A percentile compares a stretch with the other conserved stretches of the same genome.
phyloP scores from a whole-genome alignment of 176 grass and related monocot species.

The Canna indica region DNA sequence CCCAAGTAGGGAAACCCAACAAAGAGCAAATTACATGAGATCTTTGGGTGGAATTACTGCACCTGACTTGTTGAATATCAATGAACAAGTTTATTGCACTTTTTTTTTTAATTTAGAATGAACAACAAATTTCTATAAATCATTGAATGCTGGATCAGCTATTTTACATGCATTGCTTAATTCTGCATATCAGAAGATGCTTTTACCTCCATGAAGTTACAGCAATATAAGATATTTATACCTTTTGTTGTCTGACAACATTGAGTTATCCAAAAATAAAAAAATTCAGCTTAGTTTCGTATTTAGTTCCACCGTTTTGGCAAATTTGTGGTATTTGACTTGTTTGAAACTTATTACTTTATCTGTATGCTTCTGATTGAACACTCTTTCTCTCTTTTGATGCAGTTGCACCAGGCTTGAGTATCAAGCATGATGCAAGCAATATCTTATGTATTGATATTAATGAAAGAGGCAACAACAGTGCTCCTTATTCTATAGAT shows the following conservation, averaged over 20 bases:
- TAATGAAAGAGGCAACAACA: slow-evolving; percentile 24
- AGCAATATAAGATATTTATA: not conserved
- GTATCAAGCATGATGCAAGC: slow-evolving; percentile 32
- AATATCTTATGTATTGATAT: slow-evolving; percentile 35
- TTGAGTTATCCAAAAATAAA: too few species aligned
- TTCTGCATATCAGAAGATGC: not conserved
- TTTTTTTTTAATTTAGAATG: not conserved
- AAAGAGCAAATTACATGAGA: not conserved
- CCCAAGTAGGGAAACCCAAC: too few species aligned
- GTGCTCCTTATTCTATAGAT: slow-evolving; percentile 29
- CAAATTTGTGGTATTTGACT: not conserved
- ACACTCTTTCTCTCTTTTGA: slow-evolving; percentile 6
- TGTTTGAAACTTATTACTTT: not conserved
- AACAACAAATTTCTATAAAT: not conserved
- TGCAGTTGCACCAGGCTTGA: slow-evolving; percentile 25
- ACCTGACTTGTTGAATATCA: not conserved
- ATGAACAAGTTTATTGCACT: not conserved
- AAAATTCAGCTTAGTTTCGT: not conserved
- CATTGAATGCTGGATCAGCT: not conserved
- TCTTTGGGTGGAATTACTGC: not conserved
- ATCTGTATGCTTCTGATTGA: not conserved
- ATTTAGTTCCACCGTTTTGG: not conserved
- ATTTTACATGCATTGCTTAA: not conserved
- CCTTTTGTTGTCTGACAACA: not conserved
- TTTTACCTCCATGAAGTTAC: not conserved